Conservation (phyloP, 1,139 yeast genomes). For the Nakaseomyces sp. region DNA sequence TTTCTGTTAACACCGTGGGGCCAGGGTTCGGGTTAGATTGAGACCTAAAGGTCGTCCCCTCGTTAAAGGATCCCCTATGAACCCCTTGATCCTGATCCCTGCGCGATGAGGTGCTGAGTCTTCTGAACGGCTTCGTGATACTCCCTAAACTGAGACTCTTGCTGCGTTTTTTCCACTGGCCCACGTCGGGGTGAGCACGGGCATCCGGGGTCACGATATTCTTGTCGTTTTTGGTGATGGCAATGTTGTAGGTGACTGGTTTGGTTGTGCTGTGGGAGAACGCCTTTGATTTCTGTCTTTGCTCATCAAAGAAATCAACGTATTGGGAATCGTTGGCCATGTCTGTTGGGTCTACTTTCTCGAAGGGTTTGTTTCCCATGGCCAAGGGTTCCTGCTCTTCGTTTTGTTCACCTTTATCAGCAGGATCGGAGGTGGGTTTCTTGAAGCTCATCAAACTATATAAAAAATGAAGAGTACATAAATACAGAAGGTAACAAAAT, state of each 20-base stretch:
- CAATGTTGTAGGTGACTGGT: conserved; percentile 1
- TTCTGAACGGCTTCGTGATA: conserved; percentile 1
- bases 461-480: background rate
- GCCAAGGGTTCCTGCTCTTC: background rate
- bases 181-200: conserved; percentile 1
- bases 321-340: conserved; percentile 3
- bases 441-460: conserved; percentile 5
- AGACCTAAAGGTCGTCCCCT: background rate
- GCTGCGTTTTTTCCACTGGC: background rate
- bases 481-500: background rate
- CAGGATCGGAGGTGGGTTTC: background rate
- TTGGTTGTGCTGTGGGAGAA: conserved; percentile 3
- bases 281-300: conserved; percentile 1
- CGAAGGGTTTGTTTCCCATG: conserved; percentile 3
- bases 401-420: conserved; percentile 1
- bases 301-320: conserved; percentile 1
- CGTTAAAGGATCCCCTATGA: background rate
- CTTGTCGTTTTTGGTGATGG: background rate
- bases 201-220: background rate
- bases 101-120: background rate
- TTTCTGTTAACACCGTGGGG: background rate
- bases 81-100: background rate
- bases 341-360: background rate
- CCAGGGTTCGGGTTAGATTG: background rate
- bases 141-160: background rate